Evolutionary conservation across 768 basidiomycete genomes (phyloP).

Genomic region (Auricularia auricula-judae): DNA sequence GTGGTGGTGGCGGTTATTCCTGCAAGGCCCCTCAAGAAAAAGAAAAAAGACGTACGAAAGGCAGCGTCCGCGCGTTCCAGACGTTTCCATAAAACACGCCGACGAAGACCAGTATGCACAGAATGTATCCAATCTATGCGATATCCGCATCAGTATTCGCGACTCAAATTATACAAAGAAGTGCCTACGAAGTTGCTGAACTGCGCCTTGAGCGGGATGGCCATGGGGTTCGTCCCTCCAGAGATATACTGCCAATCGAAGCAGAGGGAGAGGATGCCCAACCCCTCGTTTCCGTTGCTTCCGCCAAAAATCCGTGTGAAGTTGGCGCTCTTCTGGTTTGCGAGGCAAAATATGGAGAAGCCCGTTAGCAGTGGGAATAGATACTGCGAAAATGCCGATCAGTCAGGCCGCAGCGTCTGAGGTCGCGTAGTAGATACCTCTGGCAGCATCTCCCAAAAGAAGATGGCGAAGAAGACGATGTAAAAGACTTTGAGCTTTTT

Average conservation of each 20-base stretch:
- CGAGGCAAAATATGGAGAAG: slow-evolving; percentile 48
- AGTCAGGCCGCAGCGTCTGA: not conserved
- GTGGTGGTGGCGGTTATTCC: not conserved
- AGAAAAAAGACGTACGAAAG: slow-evolving; percentile 24
- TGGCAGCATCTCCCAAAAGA: slow-evolving; percentile 31
- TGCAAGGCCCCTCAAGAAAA: not conserved
- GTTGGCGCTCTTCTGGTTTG: slow-evolving; percentile 36
- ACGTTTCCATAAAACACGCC: slow-evolving; percentile 30
- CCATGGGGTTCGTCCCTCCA: slow-evolving; percentile 31
- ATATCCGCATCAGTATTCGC: slow-evolving; percentile 7
- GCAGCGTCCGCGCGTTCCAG: slow-evolving; percentile 50
- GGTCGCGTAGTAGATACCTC: slow-evolving; percentile 11
- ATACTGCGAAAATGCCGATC: slow-evolving; percentile 23
- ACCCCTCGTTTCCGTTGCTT: slow-evolving; percentile 50
- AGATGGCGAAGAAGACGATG: slow-evolving; percentile 26
- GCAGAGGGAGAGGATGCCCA: slow-evolving; percentile 46
- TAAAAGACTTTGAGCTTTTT: slow-evolving; percentile 45
- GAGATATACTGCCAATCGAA: slow-evolving; percentile 38
- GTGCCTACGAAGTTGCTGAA: slow-evolving; percentile 7
- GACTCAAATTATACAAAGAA: slow-evolving; percentile 9
- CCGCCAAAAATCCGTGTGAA: slow-evolving; percentile 49
- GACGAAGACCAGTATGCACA: slow-evolving; percentile 33
- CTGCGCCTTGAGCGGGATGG: slow-evolving; percentile 43
- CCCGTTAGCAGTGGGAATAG: slow-evolving; percentile 57
- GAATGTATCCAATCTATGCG: slow-evolving; percentile 33